Evolutionary conservation across 108 stramenopile species (phyloP).

Genomic region (Bacterosira constricta): DNA sequence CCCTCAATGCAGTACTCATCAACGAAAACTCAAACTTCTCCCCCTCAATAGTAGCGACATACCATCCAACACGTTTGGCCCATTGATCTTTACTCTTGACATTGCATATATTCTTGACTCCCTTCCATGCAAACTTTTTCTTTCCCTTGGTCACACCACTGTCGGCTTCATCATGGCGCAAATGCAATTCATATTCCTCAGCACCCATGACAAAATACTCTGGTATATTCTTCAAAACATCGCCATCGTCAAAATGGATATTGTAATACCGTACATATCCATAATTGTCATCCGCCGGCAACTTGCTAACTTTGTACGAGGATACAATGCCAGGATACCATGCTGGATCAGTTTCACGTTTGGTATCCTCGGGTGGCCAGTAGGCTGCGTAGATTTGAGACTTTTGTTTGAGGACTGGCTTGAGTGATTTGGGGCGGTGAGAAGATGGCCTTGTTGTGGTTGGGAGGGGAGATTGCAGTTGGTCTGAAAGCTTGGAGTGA

Average conservation of each 20-base stretch:
- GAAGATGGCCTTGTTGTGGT: neutral
- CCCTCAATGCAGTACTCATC: constrained; percentile 4
- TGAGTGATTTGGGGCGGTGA: no score
- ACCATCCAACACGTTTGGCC: constrained; percentile 12
- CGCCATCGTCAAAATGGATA: no score
- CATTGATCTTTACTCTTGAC: constrained; percentile 2
- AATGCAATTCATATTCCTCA: neutral
- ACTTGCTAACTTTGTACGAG: neutral
- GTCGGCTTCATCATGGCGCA: neutral
- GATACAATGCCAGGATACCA: neutral
- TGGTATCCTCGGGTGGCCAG: neutral
- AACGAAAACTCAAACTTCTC: neutral
- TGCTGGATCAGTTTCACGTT: neutral
- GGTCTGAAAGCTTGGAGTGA: no score
- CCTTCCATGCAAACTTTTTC: constrained; percentile 1
- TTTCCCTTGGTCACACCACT: no score
- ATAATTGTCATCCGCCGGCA: neutral
- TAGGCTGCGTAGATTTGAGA: neutral
- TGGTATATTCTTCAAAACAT: no score
- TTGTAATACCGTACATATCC: no score
- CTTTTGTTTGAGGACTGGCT: neutral
- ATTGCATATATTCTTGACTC: neutral
- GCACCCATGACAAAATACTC: neutral
- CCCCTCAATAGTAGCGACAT: neutral
- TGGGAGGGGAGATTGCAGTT: neutral